Percentiles rank a stretch among this genome's conserved stretches.
Conservation (phyloP, 139 green algal species). For the Chlorella ohadii region DNA sequence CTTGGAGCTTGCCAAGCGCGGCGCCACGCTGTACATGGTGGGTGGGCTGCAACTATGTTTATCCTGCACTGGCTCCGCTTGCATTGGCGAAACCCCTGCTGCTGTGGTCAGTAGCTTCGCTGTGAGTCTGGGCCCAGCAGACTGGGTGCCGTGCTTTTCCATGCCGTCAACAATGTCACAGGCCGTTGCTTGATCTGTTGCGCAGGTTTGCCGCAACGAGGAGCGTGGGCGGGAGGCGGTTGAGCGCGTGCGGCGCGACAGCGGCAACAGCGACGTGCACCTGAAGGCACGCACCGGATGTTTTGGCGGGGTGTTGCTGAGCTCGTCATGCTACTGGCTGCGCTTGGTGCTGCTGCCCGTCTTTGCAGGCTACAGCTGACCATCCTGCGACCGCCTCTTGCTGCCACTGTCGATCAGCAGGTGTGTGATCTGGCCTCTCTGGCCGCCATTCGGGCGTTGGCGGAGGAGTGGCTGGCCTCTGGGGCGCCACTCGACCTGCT, state of each 20-base stretch:
- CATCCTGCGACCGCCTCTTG: not conserved
- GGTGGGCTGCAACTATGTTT: too few species aligned
- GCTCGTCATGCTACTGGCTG: too few species aligned
- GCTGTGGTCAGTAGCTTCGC: too few species aligned
- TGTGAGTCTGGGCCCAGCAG: too few species aligned
- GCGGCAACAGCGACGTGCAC: slow-evolving; percentile 67
- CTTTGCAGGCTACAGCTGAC: not conserved
- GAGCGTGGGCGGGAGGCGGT: slow-evolving; percentile 56
- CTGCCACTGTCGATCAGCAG: not conserved
- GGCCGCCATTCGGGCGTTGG: slow-evolving; percentile 51
- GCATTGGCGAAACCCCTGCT: too few species aligned
- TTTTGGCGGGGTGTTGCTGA: too few species aligned
- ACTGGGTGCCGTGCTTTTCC: too few species aligned
- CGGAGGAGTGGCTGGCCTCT: slow-evolving; percentile 44
- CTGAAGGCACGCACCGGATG: slow-evolving; percentile 33
- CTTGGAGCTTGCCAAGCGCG: slow-evolving; percentile 56
- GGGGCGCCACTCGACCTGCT: slow-evolving; percentile 61
- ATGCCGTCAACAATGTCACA: too few species aligned
- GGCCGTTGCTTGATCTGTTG: too few species aligned
- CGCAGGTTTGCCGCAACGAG: slow-evolving; percentile 57
- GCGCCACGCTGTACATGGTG: slow-evolving; percentile 65
- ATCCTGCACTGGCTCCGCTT: too few species aligned
- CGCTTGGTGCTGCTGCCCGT: too few species aligned
- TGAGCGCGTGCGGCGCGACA: slow-evolving; percentile 42
- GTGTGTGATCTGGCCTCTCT: slow-evolving; percentile 74